Conservation (phyloP, 192 early-diverging fungal genomes). For the Coemansia umbellata region DNA sequence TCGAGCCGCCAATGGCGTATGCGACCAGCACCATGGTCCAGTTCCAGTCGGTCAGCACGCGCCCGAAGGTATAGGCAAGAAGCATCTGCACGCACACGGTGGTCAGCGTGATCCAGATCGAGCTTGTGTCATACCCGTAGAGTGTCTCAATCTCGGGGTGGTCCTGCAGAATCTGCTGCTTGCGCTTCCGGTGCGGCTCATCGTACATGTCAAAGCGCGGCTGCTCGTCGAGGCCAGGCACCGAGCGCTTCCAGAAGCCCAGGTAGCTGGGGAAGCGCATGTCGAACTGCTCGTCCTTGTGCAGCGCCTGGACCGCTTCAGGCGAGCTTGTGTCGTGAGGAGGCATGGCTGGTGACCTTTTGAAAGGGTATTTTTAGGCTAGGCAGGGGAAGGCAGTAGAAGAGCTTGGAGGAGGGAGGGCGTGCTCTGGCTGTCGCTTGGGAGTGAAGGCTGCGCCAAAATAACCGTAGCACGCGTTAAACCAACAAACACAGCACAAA, state of each 20-base stretch:
- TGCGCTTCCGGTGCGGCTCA: constrained; percentile 92
- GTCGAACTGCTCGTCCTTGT: constrained; percentile 54
- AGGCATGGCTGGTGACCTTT: constrained; percentile 17
- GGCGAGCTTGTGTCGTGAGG: constrained; percentile 21
- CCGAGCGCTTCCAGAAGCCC: constrained; percentile 79
- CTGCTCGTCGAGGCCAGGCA: constrained; percentile 67
- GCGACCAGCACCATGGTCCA: constrained; percentile 62
- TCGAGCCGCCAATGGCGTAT: constrained; percentile 79
- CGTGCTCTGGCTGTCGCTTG: no score
- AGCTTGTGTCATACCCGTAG: constrained; percentile 78
- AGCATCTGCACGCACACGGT: constrained; percentile 68
- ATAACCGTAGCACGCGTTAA: neutral
- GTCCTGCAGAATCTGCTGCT: constrained; percentile 77
- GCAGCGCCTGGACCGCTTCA: constrained; percentile 32
- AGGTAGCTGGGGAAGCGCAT: constrained; percentile 73
- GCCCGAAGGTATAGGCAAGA: constrained; percentile 76
- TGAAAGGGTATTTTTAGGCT: neutral
- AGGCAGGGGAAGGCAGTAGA: neutral
- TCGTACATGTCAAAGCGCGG: constrained; percentile 83
- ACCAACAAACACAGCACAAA: neutral
- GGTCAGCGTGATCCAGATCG: constrained; percentile 65
- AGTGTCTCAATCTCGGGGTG: constrained; percentile 87
- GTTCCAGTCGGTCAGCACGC: constrained; percentile 58
- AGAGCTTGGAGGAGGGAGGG: no score
- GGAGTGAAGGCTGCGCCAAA: neutral